Evolutionary conservation across 1,284 basidiomycete species (phyloP), one percentile per base, ranked within the genome.

Genomic region (Cutaneotrichosporon sp.): DNA sequence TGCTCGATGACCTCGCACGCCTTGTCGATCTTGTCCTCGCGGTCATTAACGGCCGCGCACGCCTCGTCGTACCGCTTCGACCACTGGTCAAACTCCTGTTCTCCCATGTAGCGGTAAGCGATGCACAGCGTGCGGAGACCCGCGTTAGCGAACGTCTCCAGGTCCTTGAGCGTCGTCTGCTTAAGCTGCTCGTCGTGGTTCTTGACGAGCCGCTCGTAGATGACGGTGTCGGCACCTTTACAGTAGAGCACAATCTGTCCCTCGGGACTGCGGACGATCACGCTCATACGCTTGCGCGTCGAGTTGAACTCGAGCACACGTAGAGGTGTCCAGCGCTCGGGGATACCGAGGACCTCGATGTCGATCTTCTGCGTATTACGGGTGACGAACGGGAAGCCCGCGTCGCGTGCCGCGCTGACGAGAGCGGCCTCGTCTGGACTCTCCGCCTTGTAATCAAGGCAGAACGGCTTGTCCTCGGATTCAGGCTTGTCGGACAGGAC

Each of bases 161-260:
- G 90, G 76, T 98, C 92, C 76, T 85, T 86, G 69, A 84, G 84
- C 31, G 94, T 97, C 75, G 86, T 81, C 61, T 87, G 86, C 83
- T 92, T 92, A 66, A 97, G 75, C 60, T 73, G 83, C 14, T 84
- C 83, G 71, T 96, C 89, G 73, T 92, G 91, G 70, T 90, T 86
- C 34, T 83, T 80, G 21, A 86, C 84, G 2, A 99, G 84, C 13
- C 95, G 88, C 71, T 89, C 87, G 76, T 95, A 96, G 72, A 98
- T 91, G 72, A 98, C 92, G 70, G 88, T 91, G 80, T 98, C 95
- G 10, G 95, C 95, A n/a, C 95, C 95, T 80, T 97, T 98, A 84
- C 90, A 92, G 77, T 95, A 95, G 70, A 97, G 81, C 18, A 93
- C 82, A 65, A 97, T 83, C 71, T 85, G 84, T 21, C 92, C 91